Evolutionary conservation across 495 filamentous ascomycete genomes (phyloP).

Genomic region (Amorphotheca resinae): DNA sequence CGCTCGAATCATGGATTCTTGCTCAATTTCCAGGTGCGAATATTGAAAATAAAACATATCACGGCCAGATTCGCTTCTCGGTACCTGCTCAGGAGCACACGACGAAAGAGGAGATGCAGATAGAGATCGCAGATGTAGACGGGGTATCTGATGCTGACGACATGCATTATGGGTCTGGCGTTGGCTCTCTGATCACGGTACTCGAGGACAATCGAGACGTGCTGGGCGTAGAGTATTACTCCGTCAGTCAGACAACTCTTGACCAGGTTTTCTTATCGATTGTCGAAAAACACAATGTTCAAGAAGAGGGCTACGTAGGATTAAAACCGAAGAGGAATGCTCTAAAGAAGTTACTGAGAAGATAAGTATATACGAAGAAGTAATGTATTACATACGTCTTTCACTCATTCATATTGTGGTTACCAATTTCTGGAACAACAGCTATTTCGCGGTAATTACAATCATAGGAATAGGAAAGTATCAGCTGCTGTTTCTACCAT

Average conservation of each 20-base stretch:
- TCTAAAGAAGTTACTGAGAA: neutral
- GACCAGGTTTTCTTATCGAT: constrained; percentile 83
- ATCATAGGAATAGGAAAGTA: too few species aligned
- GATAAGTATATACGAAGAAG: neutral
- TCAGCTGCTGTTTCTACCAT: too few species aligned
- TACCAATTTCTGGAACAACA: too few species aligned
- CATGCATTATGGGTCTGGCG: constrained; percentile 14
- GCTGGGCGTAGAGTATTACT: constrained; percentile 66
- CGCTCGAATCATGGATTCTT: constrained; percentile 48
- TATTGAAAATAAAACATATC: constrained; percentile 61
- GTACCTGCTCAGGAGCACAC: constrained; percentile 36
- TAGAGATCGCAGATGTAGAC: too few species aligned
- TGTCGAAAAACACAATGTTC: constrained; percentile 61
- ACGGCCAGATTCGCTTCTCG: constrained; percentile 71
- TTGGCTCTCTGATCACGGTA: constrained; percentile 53
- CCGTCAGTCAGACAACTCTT: constrained; percentile 67
- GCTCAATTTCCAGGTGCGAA: constrained; percentile 42
- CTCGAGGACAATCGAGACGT: constrained; percentile 54
- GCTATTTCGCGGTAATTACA: too few species aligned
- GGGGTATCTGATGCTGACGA: constrained; percentile 19
- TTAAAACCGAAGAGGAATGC: constrained; percentile 3
- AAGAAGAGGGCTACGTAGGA: constrained; percentile 52
- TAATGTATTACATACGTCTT: neutral
- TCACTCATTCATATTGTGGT: too few species aligned
- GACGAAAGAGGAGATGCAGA: neutral